These are phyloP conservation scores for Dalbergia cultrata DNA, from an alignment of 306 rosid genomes.

Conservation along the genomic window DNA sequence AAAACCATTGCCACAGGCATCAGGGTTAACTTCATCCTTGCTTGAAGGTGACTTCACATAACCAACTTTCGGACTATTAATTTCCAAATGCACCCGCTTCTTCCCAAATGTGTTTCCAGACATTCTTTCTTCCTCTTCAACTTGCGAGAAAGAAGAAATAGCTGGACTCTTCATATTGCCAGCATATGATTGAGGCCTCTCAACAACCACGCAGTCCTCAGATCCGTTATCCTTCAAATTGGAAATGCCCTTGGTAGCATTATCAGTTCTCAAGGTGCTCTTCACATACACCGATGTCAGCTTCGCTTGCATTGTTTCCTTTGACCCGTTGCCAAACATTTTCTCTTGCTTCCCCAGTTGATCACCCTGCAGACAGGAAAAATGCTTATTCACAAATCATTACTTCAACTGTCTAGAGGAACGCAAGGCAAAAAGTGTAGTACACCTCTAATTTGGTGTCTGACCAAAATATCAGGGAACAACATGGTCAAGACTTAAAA, in stretches of 20 bases:
- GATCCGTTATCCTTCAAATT: constrained; percentile 55
- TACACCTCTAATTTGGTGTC: too few relatives aligned
- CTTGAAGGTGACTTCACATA: constrained; percentile 63
- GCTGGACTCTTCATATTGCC: constrained; percentile 54
- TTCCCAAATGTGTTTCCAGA: constrained; percentile 53
- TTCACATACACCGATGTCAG: constrained; percentile 59
- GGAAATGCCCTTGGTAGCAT: constrained; percentile 50
- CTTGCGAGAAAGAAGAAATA: constrained; percentile 53
- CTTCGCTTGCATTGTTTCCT: constrained; percentile 65
- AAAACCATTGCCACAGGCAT: constrained; percentile 65
- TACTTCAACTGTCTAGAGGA: background rate
- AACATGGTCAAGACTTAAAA: too few relatives aligned
- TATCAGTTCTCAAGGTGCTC: constrained; percentile 51
- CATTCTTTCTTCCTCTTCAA: constrained; percentile 71
- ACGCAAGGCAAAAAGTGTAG: too few relatives aligned
- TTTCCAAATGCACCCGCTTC: constrained; percentile 74
- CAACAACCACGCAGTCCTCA: constrained; percentile 64
- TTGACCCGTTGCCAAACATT: constrained; percentile 49
- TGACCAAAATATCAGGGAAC: too few relatives aligned
- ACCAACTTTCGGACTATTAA: constrained; percentile 61
- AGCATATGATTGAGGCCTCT: constrained; percentile 55
- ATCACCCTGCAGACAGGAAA: constrained; percentile 55
- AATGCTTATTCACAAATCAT: background rate
- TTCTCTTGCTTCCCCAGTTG: constrained; percentile 58
- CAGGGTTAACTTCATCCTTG: constrained; percentile 65